phyloP scores from a whole-genome alignment of 345 rosid species.

The Cardamine occulta region DNA sequence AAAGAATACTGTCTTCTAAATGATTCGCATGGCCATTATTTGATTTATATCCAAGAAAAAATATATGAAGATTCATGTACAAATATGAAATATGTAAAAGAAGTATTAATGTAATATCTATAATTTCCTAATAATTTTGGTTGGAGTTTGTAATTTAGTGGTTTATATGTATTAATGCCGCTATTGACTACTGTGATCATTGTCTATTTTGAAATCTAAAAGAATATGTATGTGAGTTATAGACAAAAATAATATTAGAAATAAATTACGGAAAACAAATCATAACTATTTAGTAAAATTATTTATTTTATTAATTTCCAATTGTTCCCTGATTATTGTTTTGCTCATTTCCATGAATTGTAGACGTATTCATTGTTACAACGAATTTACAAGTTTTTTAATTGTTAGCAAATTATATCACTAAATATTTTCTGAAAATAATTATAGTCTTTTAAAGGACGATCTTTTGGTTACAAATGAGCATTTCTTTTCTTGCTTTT shows the following conservation, averaged over 20 bases:
- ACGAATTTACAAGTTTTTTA: too few species aligned
- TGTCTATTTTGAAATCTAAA: neutral
- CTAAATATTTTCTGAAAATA: too few species aligned
- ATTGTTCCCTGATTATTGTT: too few species aligned
- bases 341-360: too few species aligned
- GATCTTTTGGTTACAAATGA: too few species aligned
- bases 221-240: neutral
- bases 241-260: neutral
- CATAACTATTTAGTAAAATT: too few species aligned
- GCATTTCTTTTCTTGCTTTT: too few species aligned
- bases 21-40: slow-evolving; percentile 11
- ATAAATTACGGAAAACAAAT: too few species aligned
- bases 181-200: neutral
- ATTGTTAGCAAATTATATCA: too few species aligned
- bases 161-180: neutral
- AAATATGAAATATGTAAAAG: neutral
- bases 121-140: neutral
- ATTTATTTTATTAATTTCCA: too few species aligned
- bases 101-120: neutral
- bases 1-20: slow-evolving; percentile 34
- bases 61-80: neutral
- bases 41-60: neutral
- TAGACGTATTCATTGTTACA: too few species aligned
- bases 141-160: neutral
- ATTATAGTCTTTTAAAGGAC: too few species aligned